These are phyloP conservation scores for Trametes gibbosa DNA, from an alignment of 768 basidiomycete species.

Conservation along the genomic window DNA sequence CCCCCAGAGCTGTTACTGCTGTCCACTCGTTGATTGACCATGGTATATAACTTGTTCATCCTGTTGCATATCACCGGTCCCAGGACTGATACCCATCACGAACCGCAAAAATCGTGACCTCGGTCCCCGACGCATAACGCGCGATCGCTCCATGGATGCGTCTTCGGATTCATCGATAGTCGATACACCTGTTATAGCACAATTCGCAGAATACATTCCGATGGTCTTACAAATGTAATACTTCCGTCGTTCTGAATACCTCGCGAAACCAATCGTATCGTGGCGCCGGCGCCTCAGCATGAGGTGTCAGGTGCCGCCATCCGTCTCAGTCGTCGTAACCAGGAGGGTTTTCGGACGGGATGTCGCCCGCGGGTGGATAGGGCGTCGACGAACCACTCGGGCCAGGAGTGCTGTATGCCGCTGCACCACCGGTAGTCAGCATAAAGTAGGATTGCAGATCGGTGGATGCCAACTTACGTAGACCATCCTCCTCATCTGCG, in stretches of 20 bases:
- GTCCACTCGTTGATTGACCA: too few relatives aligned
- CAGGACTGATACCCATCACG: too few relatives aligned
- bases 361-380: constrained; percentile 1
- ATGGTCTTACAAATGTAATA: not conserved
- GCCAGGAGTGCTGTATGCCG: constrained; percentile 21
- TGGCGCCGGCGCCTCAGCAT: not conserved
- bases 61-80: too few relatives aligned
- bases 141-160: too few relatives aligned
- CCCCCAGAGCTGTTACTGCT: too few relatives aligned
- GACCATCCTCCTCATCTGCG: constrained; percentile 54
- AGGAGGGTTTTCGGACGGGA: constrained; percentile 28
- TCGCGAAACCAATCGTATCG: not conserved
- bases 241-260: not conserved
- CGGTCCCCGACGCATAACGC: too few relatives aligned
- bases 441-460: not conserved
- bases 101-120: too few relatives aligned
- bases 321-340: constrained; percentile 25
- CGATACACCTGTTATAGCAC: not conserved
- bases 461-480: constrained; percentile 46
- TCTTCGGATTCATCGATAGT: not conserved
- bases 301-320: not conserved
- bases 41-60: too few relatives aligned
- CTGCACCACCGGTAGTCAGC: constrained; percentile 2
- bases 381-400: constrained; percentile 15
- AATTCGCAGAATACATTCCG: not conserved